These are phyloP conservation scores for Hygrophoropsis aurantiaca DNA, from an alignment of 768 basidiomycete genomes.

Conservation along the genomic window DNA sequence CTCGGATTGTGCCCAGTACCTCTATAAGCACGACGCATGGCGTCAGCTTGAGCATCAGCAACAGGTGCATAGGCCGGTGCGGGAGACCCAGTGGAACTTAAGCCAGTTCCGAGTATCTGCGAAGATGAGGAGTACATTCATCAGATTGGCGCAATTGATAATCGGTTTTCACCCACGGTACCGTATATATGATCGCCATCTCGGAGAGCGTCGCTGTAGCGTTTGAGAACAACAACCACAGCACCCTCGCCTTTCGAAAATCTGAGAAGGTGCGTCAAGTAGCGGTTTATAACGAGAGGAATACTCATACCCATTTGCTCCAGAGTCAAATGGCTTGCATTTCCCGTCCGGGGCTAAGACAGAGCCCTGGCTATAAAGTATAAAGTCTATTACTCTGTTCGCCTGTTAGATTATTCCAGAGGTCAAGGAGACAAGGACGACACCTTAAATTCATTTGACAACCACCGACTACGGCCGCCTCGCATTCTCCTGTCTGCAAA, in stretches of 20 bases:
- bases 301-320: conserved; percentile 45
- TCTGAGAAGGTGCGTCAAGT: conserved; percentile 15
- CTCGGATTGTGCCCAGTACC: conserved; percentile 29
- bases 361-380: conserved; percentile 36
- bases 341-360: conserved; percentile 41
- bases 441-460: conserved; percentile 44
- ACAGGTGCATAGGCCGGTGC: conserved; percentile 40
- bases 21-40: conserved; percentile 37
- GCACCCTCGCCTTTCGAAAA: conserved; percentile 41
- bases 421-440: conserved; percentile 2
- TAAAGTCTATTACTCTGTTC: conserved; percentile 34
- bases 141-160: too few relatives aligned
- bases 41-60: conserved; percentile 34
- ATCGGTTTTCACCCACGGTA: conserved; percentile 26
- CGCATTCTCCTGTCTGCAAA: conserved; percentile 43
- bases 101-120: conserved; percentile 41
- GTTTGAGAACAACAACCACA: conserved; percentile 40
- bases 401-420: background rate
- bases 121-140: background rate
- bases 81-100: conserved; percentile 36
- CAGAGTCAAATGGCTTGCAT: conserved; percentile 45
- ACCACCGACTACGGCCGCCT: conserved; percentile 47
- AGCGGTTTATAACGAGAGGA: conserved; percentile 1
- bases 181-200: conserved; percentile 44
- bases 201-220: conserved; percentile 34